Evolutionary conservation across 345 rosid genomes (phyloP).

Genomic region (Moricandia arvensis): DNA sequence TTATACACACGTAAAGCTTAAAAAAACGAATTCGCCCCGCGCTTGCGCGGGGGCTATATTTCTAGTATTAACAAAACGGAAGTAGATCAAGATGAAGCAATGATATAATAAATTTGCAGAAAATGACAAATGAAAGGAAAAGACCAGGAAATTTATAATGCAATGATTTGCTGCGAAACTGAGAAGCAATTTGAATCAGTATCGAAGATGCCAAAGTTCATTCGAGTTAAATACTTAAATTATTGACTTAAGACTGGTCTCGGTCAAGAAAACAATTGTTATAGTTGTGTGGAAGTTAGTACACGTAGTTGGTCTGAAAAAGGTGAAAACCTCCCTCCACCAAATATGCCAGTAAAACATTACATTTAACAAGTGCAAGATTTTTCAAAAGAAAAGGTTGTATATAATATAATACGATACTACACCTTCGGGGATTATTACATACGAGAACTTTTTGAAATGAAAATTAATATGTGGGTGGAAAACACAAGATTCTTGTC

Average conservation of each 20-base stretch:
- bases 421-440: not conserved
- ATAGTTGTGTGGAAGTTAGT: not conserved
- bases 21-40: too few species aligned
- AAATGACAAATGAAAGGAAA: not conserved
- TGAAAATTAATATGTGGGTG: not conserved
- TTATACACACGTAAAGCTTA: too few species aligned
- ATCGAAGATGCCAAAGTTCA: slow-evolving; percentile 4
- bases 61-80: not conserved
- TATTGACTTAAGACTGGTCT: not conserved
- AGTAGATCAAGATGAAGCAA: not conserved
- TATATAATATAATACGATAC: not conserved
- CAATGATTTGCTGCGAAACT: not conserved
- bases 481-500: not conserved
- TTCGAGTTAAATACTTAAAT: not conserved
- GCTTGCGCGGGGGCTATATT: too few species aligned
- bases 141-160: not conserved
- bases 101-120: not conserved
- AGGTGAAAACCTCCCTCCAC: not conserved
- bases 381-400: not conserved
- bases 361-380: not conserved
- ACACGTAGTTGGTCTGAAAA: not conserved
- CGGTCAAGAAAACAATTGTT: not conserved
- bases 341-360: not conserved
- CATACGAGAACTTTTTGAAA: not conserved
- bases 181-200: not conserved